A percentile compares a stretch with the other conserved stretches of the same genome.
phyloP scores from a whole-genome alignment of 2,329 filamentous ascomycete species.

The Zymoseptoria passerinii region DNA sequence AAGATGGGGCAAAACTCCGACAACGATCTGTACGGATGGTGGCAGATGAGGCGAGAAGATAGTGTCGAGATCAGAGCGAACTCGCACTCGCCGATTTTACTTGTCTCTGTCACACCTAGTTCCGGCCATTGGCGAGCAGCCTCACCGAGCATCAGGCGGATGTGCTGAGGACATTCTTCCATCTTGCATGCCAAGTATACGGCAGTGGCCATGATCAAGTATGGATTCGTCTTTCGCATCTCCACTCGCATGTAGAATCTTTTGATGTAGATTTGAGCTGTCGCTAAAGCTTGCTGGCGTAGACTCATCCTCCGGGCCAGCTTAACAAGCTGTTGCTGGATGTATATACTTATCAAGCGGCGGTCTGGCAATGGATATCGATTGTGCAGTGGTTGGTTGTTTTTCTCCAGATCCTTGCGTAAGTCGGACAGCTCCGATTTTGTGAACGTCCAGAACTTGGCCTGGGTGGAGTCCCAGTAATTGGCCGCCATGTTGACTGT shows the following conservation, averaged over 20 bases:
- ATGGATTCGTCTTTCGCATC: slow-evolving; percentile 86
- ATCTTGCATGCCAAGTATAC: slow-evolving; percentile 96
- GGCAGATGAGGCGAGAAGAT: slow-evolving; percentile 78
- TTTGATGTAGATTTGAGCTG: slow-evolving; percentile 89
- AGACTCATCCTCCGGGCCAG: slow-evolving; percentile 76
- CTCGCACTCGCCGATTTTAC: slow-evolving; percentile 86
- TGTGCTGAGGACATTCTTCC: slow-evolving; percentile 95
- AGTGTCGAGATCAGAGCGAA: slow-evolving; percentile 88
- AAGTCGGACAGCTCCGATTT: slow-evolving; percentile 69
- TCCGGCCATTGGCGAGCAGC: slow-evolving; percentile 80
- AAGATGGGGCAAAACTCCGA: slow-evolving; percentile 62
- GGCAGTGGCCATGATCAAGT: slow-evolving; percentile 84
- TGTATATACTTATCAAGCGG: slow-evolving; percentile 80
- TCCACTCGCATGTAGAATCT: slow-evolving; percentile 88
- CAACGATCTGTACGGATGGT: slow-evolving; percentile 82
- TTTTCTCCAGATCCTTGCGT: slow-evolving; percentile 66
- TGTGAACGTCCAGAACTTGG: slow-evolving; percentile 82
- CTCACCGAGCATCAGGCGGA: slow-evolving; percentile 80
- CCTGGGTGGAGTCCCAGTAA: slow-evolving; percentile 93
- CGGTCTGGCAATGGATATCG: slow-evolving; percentile 75
- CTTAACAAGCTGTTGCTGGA: slow-evolving; percentile 77
- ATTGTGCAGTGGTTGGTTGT: slow-evolving; percentile 61
- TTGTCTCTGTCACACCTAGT: slow-evolving; percentile 64
- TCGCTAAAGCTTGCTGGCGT: slow-evolving; percentile 86
- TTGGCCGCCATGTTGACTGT: slow-evolving; percentile 68